These are phyloP conservation scores for Aspergillus aculeatinus DNA, from an alignment of 2,329 filamentous ascomycete genomes.

Conservation along the genomic window DNA sequence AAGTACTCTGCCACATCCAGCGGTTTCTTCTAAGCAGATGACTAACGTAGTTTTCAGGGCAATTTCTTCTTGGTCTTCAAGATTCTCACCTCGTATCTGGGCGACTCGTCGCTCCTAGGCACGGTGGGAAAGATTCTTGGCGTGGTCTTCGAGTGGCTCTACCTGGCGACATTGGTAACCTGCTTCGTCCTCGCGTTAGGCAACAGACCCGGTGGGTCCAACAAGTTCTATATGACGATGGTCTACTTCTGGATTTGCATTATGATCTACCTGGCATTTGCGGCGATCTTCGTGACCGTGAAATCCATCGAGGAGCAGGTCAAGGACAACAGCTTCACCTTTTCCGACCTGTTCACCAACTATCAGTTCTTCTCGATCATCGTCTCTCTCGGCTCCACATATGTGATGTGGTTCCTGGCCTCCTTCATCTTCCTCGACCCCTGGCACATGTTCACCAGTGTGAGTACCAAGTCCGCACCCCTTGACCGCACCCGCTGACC, in stretches of 20 bases:
- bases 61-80: constrained; percentile 99
- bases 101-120: constrained; percentile 67
- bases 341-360: constrained; percentile 77
- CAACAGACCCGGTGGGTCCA: constrained; percentile 91
- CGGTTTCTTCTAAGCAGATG: constrained; percentile 8
- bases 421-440: constrained; percentile 95
- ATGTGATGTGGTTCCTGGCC: constrained; percentile 86
- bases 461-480: constrained; percentile 26
- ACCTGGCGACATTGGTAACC: constrained; percentile 84
- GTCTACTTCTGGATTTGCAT: constrained; percentile 97
- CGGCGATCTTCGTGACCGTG: constrained; percentile 90
- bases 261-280: constrained; percentile 94
- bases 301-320: constrained; percentile 75
- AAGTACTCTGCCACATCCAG: constrained; percentile 26
- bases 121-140: constrained; percentile 76
- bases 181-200: constrained; percentile 94
- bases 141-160: constrained; percentile 93
- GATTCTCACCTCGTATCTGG: constrained; percentile 86
- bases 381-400: constrained; percentile 87
- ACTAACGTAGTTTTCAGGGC: constrained; percentile 47
- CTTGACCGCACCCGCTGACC: constrained; percentile 7
- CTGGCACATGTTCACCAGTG: constrained; percentile 96
- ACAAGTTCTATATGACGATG: constrained; percentile 92
- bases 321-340: constrained; percentile 60
- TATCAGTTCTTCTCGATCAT: constrained; percentile 90